Conservation (phyloP, 2,329 filamentous ascomycete genomes). For the Metarhizium guizhouense region DNA sequence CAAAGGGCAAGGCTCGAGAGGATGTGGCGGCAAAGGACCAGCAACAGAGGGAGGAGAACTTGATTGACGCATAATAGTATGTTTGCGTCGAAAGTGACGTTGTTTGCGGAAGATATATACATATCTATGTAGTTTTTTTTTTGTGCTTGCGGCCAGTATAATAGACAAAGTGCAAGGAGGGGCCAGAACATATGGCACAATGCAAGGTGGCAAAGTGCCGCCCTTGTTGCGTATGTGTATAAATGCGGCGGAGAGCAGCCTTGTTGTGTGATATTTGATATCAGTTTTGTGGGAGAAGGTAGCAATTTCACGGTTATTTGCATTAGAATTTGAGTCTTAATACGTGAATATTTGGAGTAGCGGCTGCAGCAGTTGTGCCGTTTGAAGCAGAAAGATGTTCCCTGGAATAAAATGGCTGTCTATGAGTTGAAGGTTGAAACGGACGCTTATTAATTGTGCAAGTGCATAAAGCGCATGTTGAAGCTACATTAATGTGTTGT, state of each 20-base stretch:
- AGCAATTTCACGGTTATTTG: background rate
- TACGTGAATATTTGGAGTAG: background rate
- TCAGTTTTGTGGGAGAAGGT: background rate
- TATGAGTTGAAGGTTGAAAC: no score
- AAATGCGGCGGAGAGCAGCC: background rate
- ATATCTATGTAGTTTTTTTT: background rate
- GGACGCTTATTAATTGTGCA: no score
- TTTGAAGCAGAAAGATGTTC: no score
- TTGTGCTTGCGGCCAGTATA: background rate
- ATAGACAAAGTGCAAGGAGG: constrained; percentile 1
- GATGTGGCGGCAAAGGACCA: constrained; percentile 29
- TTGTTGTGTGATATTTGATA: background rate
- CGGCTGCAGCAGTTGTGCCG: no score
- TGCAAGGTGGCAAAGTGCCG: background rate
- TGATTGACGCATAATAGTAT: constrained; percentile 44
- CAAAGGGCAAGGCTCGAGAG: constrained; percentile 48
- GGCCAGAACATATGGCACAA: background rate
- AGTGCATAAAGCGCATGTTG: no score
- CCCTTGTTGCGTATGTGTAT: background rate
- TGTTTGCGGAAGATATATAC: background rate
- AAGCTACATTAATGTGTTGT: no score
- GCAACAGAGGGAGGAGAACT: constrained; percentile 44
- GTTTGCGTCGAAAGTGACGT: background rate
- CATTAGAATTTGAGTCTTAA: background rate
- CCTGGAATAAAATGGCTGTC: no score